A percentile compares a stretch with the other conserved stretches of the same genome.
These are phyloP conservation scores for Ogataea zsoltii DNA, from an alignment of 805 yeast genomes.

Conservation along the genomic window DNA sequence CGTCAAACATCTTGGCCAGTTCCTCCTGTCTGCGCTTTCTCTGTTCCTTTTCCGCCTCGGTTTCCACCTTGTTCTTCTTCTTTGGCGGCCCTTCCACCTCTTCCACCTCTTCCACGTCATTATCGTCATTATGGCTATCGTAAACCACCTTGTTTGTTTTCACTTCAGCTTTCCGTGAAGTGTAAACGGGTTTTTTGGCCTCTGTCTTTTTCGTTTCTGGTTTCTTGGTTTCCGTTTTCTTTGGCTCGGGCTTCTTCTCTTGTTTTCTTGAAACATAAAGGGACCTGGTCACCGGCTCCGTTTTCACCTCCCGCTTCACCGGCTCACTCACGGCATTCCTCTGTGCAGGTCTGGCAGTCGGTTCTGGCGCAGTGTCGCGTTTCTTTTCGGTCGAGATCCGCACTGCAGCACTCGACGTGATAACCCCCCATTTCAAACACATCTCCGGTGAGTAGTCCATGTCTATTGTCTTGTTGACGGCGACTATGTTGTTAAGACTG, in stretches of 20 bases:
- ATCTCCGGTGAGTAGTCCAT: slow-evolving; percentile 19
- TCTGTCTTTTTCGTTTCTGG: not conserved
- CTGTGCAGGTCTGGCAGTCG: slow-evolving; percentile 17
- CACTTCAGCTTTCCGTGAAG: slow-evolving; percentile 19
- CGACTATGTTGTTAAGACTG: slow-evolving; percentile 22
- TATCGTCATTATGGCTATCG: not conserved
- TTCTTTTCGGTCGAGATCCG: slow-evolving; percentile 2
- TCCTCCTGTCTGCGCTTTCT: slow-evolving; percentile 17
- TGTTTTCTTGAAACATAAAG: slow-evolving; percentile 12
- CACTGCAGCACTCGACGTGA: slow-evolving; percentile 20
- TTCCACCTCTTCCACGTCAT: slow-evolving; percentile 10
- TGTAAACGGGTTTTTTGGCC: slow-evolving; percentile 12
- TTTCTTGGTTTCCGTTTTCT: slow-evolving; percentile 7
- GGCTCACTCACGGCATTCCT: slow-evolving; percentile 23
- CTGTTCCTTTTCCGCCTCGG: slow-evolving; percentile 8
- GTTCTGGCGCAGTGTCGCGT: not conserved
- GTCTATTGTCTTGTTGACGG: slow-evolving; percentile 15
- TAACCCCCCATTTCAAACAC: slow-evolving; percentile 27
- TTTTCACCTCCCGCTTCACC: slow-evolving; percentile 8
- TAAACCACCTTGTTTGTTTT: slow-evolving; percentile 15
- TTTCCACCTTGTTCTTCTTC: slow-evolving; percentile 22
- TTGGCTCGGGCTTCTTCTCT: slow-evolving; percentile 3
- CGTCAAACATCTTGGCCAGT: slow-evolving; percentile 27
- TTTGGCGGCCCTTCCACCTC: no score
- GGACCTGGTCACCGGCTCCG: slow-evolving; percentile 5